Evolutionary conservation across 2,329 filamentous ascomycete genomes (phyloP), one percentile per base, ranked within the genome.

Genomic region (Fusarium avenaceum): DNA sequence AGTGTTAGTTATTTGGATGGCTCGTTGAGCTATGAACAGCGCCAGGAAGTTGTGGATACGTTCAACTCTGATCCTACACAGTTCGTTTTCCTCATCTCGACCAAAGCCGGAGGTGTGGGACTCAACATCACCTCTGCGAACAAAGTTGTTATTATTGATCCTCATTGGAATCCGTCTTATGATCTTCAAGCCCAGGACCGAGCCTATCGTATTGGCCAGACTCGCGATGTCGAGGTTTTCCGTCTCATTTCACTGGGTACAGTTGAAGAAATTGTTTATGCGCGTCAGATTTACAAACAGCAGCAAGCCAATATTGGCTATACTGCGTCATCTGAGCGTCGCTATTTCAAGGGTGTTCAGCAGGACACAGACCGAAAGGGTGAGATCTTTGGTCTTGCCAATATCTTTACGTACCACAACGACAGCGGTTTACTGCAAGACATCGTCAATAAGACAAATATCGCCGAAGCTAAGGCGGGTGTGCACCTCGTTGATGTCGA

Each of bases 271-370:
- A 96, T 97, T 54, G 93, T 98, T 9, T 99, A 99, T 74, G 96
- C 95, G 0, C 87, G 96, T 8, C 96, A 99, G 74, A 96, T 99
- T 39, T 99, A 99, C 85, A 99, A 99, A 78, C 96, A 99, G 76
- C 96, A 99, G 75, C 96, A 98, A 80, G 95, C 96, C 26, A 98
- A 97, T 74, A 98, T 99, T 60, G 96, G 93, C 1, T 98, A 99
- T 79, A 96, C 90, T 33, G 96, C 96, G 0, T 96, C 93, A 0
- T 91, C 90, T 7, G 96, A 99, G 78, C 89, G 96, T 5, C 89
- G 96, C 3, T 99, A 99, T 78, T 99, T 99, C 82, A 94, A 91
- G 70, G 96, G 96, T 40, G 93, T 98, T 0, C 95, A 97, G 79
- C 91, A 96, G 65, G 88, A 93, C 69, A 88, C 88, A 24, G 87